These are phyloP conservation scores for Penicillium janthinellum DNA, from an alignment of 2,329 filamentous ascomycete species.

Conservation along the genomic window DNA sequence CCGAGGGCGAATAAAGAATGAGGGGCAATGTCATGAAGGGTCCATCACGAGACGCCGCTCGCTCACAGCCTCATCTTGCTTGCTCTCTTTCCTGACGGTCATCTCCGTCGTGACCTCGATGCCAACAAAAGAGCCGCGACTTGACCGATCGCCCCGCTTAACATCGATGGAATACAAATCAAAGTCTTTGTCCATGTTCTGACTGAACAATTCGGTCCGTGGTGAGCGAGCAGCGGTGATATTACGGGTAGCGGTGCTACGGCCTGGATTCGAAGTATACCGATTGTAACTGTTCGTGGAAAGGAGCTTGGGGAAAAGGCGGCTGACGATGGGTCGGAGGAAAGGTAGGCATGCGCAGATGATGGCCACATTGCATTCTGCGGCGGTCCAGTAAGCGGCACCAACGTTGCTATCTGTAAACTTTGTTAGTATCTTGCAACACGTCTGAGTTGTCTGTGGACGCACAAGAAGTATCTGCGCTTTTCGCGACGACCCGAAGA, in stretches of 20 bases:
- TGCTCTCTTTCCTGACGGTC: conserved; percentile 27
- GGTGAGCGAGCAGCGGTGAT: conserved; percentile 19
- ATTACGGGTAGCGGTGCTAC: conserved; percentile 16
- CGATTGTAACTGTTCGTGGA: conserved; percentile 32
- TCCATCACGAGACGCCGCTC: conserved; percentile 29
- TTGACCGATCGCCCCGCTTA: conserved; percentile 21
- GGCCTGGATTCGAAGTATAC: conserved; percentile 20
- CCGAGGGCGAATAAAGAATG: background rate
- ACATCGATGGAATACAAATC: conserved; percentile 35
- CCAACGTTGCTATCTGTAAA: conserved; percentile 32
- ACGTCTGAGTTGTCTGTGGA: no score
- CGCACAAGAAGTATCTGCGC: conserved; percentile 34
- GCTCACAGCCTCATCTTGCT: conserved; percentile 24
- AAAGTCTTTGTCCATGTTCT: conserved; percentile 27
- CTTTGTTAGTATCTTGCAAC: conserved; percentile 8
- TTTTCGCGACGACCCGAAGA: conserved; percentile 27
- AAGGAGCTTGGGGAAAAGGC: conserved; percentile 42
- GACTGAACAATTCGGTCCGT: conserved; percentile 23
- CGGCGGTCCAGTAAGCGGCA: conserved; percentile 49
- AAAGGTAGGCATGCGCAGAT: conserved; percentile 46
- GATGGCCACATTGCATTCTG: conserved; percentile 47
- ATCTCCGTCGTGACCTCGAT: conserved; percentile 39
- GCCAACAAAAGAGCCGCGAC: conserved; percentile 20
- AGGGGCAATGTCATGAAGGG: conserved; percentile 10
- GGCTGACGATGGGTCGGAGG: conserved; percentile 41